These are phyloP conservation scores for Hyaloperonospora brassicae DNA, from an alignment of 352 stramenopile genomes.

Conservation along the genomic window DNA sequence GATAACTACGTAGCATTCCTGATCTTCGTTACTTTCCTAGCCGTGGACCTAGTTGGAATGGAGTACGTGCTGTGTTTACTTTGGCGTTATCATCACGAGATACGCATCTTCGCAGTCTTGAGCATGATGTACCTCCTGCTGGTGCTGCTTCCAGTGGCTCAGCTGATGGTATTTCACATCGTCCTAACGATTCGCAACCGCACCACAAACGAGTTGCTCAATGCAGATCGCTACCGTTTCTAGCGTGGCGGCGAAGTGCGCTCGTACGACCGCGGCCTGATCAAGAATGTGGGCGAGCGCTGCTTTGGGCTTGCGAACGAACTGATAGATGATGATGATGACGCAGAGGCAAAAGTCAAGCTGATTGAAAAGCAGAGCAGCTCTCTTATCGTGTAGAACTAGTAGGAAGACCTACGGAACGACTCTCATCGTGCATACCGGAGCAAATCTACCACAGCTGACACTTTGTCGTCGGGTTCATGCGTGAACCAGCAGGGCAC, in stretches of 20 bases:
- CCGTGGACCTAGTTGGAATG: slow-evolving; percentile 39
- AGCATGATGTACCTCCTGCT: slow-evolving; percentile 41
- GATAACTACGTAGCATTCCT: slow-evolving; percentile 93
- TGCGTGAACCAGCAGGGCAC: slow-evolving; percentile 41
- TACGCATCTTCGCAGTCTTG: slow-evolving; percentile 23
- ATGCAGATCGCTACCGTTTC: slow-evolving; percentile 57
- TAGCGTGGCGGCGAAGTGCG: slow-evolving; percentile 25
- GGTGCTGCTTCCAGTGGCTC: slow-evolving; percentile 38
- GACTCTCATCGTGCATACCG: slow-evolving; percentile 12
- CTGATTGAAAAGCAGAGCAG: slow-evolving; percentile 20
- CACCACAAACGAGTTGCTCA: slow-evolving; percentile 72
- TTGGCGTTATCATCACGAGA: slow-evolving; percentile 33
- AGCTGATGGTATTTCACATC: slow-evolving; percentile 60
- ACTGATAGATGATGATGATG: slow-evolving; percentile 8
- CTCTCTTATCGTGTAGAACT: slow-evolving; percentile 10
- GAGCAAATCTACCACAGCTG: slow-evolving; percentile 56
- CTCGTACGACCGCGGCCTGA: slow-evolving; percentile 39
- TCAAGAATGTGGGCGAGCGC: slow-evolving; percentile 38
- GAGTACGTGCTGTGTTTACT: slow-evolving; percentile 53
- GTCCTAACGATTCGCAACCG: slow-evolving; percentile 63
- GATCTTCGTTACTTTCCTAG: slow-evolving; percentile 43
- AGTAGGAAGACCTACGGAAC: slow-evolving; percentile 10
- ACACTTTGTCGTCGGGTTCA: slow-evolving; percentile 70
- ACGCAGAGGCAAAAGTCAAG: slow-evolving; percentile 19
- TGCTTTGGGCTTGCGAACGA: no score